These are phyloP conservation scores for Botryotinia convoluta DNA, from an alignment of 2,329 filamentous ascomycete species.

Conservation along the genomic window DNA sequence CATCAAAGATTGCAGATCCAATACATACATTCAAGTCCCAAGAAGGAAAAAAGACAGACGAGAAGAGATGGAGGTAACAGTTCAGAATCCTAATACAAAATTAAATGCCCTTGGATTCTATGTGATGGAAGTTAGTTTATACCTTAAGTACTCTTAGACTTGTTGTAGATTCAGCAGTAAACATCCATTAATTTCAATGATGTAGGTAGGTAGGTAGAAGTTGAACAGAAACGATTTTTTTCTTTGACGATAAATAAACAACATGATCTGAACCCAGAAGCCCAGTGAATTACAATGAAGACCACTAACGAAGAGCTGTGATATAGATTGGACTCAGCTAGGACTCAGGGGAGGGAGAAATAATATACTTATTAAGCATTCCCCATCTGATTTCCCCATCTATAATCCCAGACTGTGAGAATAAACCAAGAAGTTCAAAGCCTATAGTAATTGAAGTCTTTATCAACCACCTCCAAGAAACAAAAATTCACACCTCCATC, in stretches of 20 bases:
- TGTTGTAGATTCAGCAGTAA: not conserved
- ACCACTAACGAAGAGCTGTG: not conserved
- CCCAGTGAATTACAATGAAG: not conserved
- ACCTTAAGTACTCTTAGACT: fast-evolving
- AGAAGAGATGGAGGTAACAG: not conserved
- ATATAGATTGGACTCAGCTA: fast-evolving
- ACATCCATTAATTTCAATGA: not conserved
- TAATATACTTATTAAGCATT: not conserved
- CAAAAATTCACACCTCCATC: no score
- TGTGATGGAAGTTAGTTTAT: not conserved
- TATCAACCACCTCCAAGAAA: not conserved
- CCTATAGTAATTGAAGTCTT: fast-evolving
- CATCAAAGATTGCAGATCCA: not conserved
- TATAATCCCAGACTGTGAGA: not conserved
- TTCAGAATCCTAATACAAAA: not conserved
- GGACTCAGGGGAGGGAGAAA: not conserved
- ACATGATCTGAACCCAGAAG: not conserved
- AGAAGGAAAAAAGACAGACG: not conserved
- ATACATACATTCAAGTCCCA: not conserved
- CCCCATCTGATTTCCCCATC: not conserved
- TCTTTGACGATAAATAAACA: not conserved
- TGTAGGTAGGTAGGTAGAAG: fast-evolving
- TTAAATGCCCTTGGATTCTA: not conserved
- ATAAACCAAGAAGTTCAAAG: not conserved
- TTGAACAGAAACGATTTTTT: fast-evolving